Base-by-base conservation (phyloP, 768 basidiomycete species). In the Boletus vinaceobasis region DNA sequence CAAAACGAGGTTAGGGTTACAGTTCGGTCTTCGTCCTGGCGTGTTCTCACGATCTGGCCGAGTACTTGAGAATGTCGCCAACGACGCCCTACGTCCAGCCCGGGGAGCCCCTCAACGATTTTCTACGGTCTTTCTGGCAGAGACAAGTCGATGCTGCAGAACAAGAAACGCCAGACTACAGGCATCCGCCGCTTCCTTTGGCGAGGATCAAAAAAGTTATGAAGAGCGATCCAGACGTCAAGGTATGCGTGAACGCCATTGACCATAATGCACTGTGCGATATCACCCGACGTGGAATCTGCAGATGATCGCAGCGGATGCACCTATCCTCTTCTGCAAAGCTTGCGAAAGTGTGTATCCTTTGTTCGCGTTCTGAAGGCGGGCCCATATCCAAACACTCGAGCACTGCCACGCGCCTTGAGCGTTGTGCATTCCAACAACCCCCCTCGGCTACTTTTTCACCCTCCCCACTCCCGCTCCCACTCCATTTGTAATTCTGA, bases 171-270 rank as follows among this genome's bases (percentile, higher is more conserved):
- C 89, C 89, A 26, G 93, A 95, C 72, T 91, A 90, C 61, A 77
- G 88, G 50, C 91, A 94, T 65, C 91, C 90, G 2, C 86, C 90
- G 7, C 76, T 98, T 11, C 96, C 96, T 4, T 76, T 99, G 31
- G 97, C 97, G 17, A 78, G 97, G 68, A 97, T 98, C 65, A 98
- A 98, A 79, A 98, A 98, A 71, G 96, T 98, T 53, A 97, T 98
- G 92, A 98, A 98, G 79, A 95, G 89, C 70, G 93, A 94, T 74
- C 91, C 93, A 4, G 93, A 95, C 63, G 93, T 98, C 59, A 94
- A 94, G 83, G 93, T 96, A 68, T 66, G 84, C 17, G 43, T 49
- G 40, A 11, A 17, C 45, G 3, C 19, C 27, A 43, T 19, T 7
- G 27, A 35, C 32, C 39, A 55, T 3, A 1, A 36, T 31, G 14